Conservation (phyloP, 495 filamentous ascomycete species). For the Annulohypoxylon bovei region DNA sequence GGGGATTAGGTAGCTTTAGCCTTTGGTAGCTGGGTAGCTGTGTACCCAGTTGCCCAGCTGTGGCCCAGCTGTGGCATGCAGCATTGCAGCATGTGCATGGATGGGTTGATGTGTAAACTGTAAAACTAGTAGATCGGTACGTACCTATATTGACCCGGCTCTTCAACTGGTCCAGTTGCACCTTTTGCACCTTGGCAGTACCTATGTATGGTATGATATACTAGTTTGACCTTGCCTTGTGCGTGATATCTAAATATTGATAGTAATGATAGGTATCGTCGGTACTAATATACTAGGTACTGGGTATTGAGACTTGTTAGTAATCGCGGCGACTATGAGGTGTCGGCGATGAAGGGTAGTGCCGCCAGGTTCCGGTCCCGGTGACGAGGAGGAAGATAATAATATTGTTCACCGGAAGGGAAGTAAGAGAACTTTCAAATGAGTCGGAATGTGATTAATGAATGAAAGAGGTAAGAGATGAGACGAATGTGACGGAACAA, state of each 20-base stretch:
- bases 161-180: no score
- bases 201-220: background rate
- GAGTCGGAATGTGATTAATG: background rate
- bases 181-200: background rate
- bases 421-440: no score
- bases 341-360: background rate
- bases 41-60: background rate
- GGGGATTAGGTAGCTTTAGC: background rate
- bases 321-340: background rate
- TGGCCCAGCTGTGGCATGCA: background rate
- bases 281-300: background rate
- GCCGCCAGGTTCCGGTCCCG: background rate
- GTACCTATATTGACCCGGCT: background rate
- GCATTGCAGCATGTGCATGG: no score
- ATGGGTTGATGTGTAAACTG: background rate
- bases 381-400: background rate
- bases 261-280: background rate
- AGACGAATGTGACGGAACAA: background rate
- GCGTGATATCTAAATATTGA: background rate
- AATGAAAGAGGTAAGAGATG: background rate
- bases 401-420: background rate
- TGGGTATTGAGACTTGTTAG: background rate
- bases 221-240: no score
- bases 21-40: background rate
- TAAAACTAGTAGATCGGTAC: background rate